Base-by-base conservation (phyloP, 192 early-diverging fungal species). In the Geosiphon pyriformis region DNA sequence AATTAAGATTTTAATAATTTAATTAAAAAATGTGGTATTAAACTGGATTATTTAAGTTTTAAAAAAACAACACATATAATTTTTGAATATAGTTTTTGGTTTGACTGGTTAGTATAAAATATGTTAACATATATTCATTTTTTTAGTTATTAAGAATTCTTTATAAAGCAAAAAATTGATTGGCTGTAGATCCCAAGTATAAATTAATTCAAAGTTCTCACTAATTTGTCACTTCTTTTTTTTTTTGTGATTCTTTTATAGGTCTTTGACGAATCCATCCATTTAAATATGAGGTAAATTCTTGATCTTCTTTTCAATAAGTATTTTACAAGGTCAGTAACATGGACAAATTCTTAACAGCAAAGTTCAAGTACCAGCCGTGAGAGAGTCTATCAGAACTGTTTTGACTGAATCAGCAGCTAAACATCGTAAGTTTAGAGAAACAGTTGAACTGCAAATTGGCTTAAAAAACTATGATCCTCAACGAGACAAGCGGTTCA, bases 381-480 rank as follows among this genome's bases (percentile, higher is more conserved):
- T 94, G 78, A 86, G 93, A 75, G 88, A 89, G 62, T 79, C 87
- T 73, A 85, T 94, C 69, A 65, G 72, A 31, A 76, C 78, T 64
- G 76, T 97, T 71, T 80, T 90, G 70, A 69, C 72, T 49, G 88
- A 75, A 76, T 87, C 93, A 72, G 83, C 87, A 81, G 93, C 92
- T 82, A 93, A 93, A 82, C 85, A 88, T 77, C 84, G 95, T 73
- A 98, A 98, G 78, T 98, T 98, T 87, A 82, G 80, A 59, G 95
- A 98, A 85, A 95, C 95, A 61, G 85, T 98, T 61, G 95, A 98
- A 82, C 90, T 98, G 77, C 95, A 98, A 79, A 88, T 98, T 78
- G 95, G 95, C 77, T 87, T 98, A 61, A 98, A 98, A 91, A 98
- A 98, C 92, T 98, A 98, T 90, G 95, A 98, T 88, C 95, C 95